Base-by-base conservation (phyloP, 495 filamentous ascomycete genomes). In the Talaromyces trachyspermus region DNA sequence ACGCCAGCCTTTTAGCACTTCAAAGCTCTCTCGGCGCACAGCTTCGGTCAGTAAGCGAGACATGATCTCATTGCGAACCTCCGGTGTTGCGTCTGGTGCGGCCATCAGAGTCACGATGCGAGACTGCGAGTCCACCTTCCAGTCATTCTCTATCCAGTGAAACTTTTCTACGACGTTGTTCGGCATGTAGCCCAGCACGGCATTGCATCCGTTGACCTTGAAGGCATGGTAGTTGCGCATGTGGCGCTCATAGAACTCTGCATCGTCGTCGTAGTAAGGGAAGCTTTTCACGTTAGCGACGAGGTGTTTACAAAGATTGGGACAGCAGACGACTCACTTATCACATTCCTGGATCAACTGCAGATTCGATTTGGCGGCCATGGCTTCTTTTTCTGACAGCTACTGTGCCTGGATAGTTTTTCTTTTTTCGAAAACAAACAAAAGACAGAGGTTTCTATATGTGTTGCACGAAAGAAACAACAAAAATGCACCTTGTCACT, bases 1-100 rank as follows among this genome's bases (percentile, higher is more conserved):
- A 30, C 94, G 75, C 92, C 92, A 99, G 50, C 88, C 87, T 12
- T 69, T 71, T 23, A 96, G 72, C 2, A 95, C 65, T 38, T 77
- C 65, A 60, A 97, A 97, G 0, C 68, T 75, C 11, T 71, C 61
- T 19, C 75, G 73, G 22, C 75, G 63, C 23, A 81, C 79, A 69
- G 88, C 88, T 53, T 80, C 75, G 1, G 64, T 57, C 25, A 82
- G 72, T 4, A 86, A 81, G 29, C 64, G 55, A 0, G 67, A 74
- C 3, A 95, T 72, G 18, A 75, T 64, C 2, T 62, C 59, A 37
- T 72, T 85, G 52, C 90, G 82, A 50, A 78, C 75, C 29, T 62
- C 62, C 23, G 78, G 71, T 7, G 70, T 75, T 14, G 64, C 56
- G 3, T 71, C 55, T 11, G 48, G 43, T 8, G 62, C 38, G 49